phyloP scores from a whole-genome alignment of 192 early-diverging fungal genomes.

The Chytriomyces sp. region DNA sequence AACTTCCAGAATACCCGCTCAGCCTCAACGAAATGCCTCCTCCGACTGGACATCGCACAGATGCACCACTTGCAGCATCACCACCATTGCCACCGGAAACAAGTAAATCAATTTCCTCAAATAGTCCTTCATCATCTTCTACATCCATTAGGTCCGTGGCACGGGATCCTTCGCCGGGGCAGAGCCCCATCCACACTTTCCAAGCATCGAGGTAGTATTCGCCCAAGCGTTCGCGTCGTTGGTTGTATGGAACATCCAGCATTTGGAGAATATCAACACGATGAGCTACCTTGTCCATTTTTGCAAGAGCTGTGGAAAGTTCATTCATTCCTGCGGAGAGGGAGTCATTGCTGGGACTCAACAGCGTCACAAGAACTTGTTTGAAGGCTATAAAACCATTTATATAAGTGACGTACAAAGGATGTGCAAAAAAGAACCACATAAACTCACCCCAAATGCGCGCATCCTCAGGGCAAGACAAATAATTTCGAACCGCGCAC shows the following conservation, averaged over 20 bases:
- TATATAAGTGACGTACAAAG: too few species aligned
- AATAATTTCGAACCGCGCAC: constrained; percentile 27
- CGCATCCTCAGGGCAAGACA: constrained; percentile 22
- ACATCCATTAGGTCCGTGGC: not conserved
- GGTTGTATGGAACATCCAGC: constrained; percentile 24
- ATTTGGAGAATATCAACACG: constrained; percentile 27
- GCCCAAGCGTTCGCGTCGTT: constrained; percentile 15
- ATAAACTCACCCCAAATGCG: constrained; percentile 24
- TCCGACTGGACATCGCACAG: not conserved
- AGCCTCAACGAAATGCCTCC: constrained; percentile 33
- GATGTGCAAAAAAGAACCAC: too few species aligned
- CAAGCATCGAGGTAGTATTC: constrained; percentile 31
- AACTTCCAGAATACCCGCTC: constrained; percentile 25
- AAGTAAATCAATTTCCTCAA: constrained; percentile 25
- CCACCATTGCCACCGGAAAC: not conserved
- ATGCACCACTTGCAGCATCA: too few species aligned
- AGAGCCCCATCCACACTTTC: constrained; percentile 12
- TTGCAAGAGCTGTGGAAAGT: not conserved
- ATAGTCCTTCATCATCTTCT: constrained; percentile 3
- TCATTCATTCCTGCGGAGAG: not conserved
- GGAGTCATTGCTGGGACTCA: not conserved
- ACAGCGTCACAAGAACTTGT: constrained; percentile 17
- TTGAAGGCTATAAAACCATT: constrained; percentile 14
- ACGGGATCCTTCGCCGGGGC: not conserved
- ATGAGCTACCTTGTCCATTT: constrained; percentile 28